These are phyloP conservation scores for Phytopythium oedochilum DNA, from an alignment of 352 stramenopile species.

Conservation along the genomic window DNA sequence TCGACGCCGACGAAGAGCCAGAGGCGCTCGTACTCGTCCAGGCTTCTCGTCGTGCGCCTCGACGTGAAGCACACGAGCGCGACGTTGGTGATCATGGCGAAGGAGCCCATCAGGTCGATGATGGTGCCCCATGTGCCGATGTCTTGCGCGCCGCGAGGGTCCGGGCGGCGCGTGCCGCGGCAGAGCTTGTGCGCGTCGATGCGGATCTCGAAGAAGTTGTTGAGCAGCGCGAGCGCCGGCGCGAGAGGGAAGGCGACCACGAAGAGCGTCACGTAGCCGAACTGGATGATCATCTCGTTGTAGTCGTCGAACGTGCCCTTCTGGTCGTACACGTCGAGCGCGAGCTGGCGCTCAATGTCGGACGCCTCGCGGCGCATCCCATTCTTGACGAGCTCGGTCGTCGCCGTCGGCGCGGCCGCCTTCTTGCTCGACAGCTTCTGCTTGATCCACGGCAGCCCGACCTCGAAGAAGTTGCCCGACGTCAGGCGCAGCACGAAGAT, in stretches of 20 bases:
- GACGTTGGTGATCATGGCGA: conserved; percentile 91
- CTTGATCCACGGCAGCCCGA: conserved; percentile 69
- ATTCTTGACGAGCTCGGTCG: conserved; percentile 30
- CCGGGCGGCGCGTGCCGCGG: conserved; percentile 60
- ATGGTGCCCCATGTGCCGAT: conserved; percentile 92
- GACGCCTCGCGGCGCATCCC: conserved; percentile 30
- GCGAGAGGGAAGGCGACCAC: conserved; percentile 91
- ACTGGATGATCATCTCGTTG: conserved; percentile 89
- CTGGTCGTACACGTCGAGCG: conserved; percentile 61
- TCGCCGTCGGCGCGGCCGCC: neutral
- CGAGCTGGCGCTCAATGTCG: conserved; percentile 53
- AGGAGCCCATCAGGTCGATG: conserved; percentile 85
- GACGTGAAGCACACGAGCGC: conserved; percentile 92
- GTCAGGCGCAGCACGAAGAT: conserved; percentile 71
- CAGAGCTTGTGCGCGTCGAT: conserved; percentile 87
- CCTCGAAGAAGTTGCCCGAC: conserved; percentile 78
- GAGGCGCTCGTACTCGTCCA: conserved; percentile 40
- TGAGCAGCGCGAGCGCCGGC: conserved; percentile 82
- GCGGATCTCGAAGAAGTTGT: conserved; percentile 92
- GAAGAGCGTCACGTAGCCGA: conserved; percentile 93
- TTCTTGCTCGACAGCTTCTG: conserved; percentile 30
- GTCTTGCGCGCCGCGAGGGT: conserved; percentile 76
- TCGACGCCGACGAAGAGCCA: conserved; percentile 67
- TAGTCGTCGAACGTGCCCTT: conserved; percentile 83
- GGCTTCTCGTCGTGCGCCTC: conserved; percentile 40